Conservation (phyloP, 2,329 filamentous ascomycete genomes). For the Balansia obtecta region DNA sequence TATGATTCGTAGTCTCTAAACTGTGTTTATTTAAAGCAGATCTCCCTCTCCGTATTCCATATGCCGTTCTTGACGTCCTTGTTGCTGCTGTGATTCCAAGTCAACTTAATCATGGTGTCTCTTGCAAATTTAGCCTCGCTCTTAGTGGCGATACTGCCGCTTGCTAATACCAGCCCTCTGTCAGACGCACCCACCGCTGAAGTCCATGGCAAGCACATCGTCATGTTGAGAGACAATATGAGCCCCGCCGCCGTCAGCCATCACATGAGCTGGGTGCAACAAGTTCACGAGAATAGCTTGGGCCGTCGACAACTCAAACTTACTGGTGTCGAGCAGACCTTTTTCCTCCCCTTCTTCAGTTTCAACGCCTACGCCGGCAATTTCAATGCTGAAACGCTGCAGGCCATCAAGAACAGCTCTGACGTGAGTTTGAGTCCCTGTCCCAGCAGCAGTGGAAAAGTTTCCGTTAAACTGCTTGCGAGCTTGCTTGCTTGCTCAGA, state of each 20-base stretch:
- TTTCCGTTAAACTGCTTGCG: too few species aligned
- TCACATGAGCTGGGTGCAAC: conserved; percentile 22
- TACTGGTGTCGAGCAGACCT: conserved; percentile 19
- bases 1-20: too few species aligned
- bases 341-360: conserved; percentile 19
- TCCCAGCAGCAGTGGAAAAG: too few species aligned
- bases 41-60: too few species aligned
- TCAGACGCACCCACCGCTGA: conserved; percentile 7
- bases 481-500: too few species aligned
- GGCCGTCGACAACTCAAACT: conserved; percentile 21
- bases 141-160: not conserved
- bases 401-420: conserved; percentile 24
- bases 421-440: conserved; percentile 19
- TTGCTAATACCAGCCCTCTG: not conserved
- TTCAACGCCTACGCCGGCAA: conserved; percentile 30
- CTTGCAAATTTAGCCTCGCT: not conserved
- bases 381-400: conserved; percentile 29
- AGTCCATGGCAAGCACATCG: conserved; percentile 29
- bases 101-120: not conserved
- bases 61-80: not conserved
- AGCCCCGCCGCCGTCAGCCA: conserved; percentile 18
- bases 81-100: not conserved
- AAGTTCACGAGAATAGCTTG: conserved; percentile 20
- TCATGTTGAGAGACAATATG: conserved; percentile 29
- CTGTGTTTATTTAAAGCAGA: too few species aligned